Conservation (phyloP, 2,329 filamentous ascomycete species). For the Curvularia spicifera region DNA sequence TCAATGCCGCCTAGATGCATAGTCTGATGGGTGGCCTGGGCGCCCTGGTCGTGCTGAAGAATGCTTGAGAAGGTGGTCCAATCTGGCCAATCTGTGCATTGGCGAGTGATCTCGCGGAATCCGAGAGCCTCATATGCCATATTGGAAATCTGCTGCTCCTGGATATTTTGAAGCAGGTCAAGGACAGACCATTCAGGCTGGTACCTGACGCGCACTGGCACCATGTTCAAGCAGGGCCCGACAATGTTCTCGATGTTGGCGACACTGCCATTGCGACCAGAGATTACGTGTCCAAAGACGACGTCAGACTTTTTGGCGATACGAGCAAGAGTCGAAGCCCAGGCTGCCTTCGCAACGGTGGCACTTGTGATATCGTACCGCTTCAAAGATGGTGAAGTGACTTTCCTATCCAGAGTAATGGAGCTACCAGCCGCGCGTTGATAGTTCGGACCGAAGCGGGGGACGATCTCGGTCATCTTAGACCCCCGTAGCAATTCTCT, state of each 20-base stretch:
- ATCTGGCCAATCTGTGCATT: constrained; percentile 48
- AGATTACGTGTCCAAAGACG: constrained; percentile 53
- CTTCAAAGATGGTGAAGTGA: constrained; percentile 30
- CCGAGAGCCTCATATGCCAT: constrained; percentile 46
- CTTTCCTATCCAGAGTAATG: constrained; percentile 35
- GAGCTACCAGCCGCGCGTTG: constrained; percentile 40
- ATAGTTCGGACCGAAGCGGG: constrained; percentile 43
- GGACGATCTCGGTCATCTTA: constrained; percentile 46
- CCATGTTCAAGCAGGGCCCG: constrained; percentile 53
- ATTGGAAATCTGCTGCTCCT: constrained; percentile 54
- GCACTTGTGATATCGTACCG: constrained; percentile 49
- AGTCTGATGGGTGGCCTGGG: constrained; percentile 50
- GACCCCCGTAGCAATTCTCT: constrained; percentile 40
- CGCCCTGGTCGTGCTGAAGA: constrained; percentile 44
- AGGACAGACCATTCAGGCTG: constrained; percentile 44
- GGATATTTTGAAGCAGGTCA: constrained; percentile 50
- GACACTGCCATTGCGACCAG: constrained; percentile 50
- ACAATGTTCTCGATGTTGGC: constrained; percentile 49
- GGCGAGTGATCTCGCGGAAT: constrained; percentile 43
- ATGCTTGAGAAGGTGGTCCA: constrained; percentile 48
- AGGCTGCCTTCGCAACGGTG: constrained; percentile 56
- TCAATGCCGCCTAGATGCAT: constrained; percentile 55
- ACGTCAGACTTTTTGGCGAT: constrained; percentile 49
- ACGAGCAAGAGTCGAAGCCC: constrained; percentile 52
- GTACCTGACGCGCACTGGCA: constrained; percentile 51